Evolutionary conservation across 805 yeast genomes (phyloP).

Genomic region (Phaffomyces antillensis): DNA sequence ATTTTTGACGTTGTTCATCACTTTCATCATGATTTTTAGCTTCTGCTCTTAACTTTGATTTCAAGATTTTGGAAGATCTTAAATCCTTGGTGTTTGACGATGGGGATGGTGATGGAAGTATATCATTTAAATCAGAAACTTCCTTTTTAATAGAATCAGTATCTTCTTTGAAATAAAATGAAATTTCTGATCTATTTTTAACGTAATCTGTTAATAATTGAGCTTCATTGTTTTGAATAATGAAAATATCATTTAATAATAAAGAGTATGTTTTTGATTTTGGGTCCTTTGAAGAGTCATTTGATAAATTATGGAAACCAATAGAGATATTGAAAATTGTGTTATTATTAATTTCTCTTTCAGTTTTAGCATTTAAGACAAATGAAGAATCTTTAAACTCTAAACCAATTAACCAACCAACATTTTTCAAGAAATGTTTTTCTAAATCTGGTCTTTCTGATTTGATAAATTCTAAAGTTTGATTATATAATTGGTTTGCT

Average conservation of each 20-base stretch:
- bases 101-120: slow-evolving; percentile 6
- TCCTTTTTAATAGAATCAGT: slow-evolving; percentile 31
- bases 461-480: slow-evolving; percentile 53
- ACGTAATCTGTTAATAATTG: slow-evolving; percentile 66
- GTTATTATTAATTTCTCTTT: slow-evolving; percentile 59
- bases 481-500: slow-evolving; percentile 56
- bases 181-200: slow-evolving; percentile 64
- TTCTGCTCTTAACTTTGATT: slow-evolving; percentile 74
- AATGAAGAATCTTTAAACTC: slow-evolving; percentile 80
- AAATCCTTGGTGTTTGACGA: slow-evolving; percentile 22
- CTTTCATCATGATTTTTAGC: slow-evolving; percentile 65
- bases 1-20: slow-evolving; percentile 74
- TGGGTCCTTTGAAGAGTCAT: slow-evolving; percentile 36
- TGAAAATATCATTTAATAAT: slow-evolving; percentile 73
- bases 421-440: slow-evolving; percentile 60
- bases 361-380: slow-evolving; percentile 66
- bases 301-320: slow-evolving; percentile 63
- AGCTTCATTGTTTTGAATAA: slow-evolving; percentile 53
- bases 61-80: slow-evolving; percentile 56
- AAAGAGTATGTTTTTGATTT: slow-evolving; percentile 60
- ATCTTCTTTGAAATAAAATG: slow-evolving; percentile 77
- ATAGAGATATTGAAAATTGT: slow-evolving; percentile 68
- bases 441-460: slow-evolving; percentile 60
- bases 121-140: slow-evolving; percentile 34
- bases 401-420: slow-evolving; percentile 85